Conservation (phyloP, 2,329 filamentous ascomycete species). For the Aspergillus awamori region DNA sequence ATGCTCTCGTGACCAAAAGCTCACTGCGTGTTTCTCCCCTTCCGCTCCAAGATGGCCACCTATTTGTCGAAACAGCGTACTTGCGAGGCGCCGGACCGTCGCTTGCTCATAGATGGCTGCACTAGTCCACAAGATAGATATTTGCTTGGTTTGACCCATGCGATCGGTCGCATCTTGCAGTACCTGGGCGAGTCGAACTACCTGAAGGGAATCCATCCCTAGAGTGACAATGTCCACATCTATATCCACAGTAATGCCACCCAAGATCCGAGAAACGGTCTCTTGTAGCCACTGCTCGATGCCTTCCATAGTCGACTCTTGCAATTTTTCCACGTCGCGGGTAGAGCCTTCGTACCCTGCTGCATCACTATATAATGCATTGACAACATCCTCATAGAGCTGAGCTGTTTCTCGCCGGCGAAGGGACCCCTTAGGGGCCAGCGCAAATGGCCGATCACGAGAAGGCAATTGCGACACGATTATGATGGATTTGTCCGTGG, state of each 20-base stretch:
- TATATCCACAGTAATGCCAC: not conserved
- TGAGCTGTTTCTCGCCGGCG: conserved; percentile 10
- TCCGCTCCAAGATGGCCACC: not conserved
- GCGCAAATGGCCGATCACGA: conserved; percentile 46
- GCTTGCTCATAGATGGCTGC: not conserved
- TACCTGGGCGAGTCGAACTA: not conserved
- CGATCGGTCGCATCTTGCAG: conserved; percentile 2
- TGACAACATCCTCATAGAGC: conserved; percentile 19
- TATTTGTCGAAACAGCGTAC: not conserved
- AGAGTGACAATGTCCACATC: conserved; percentile 12
- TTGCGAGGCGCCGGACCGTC: not conserved
- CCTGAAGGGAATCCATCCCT: conserved; percentile 21
- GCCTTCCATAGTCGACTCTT: not conserved
- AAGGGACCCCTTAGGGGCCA: conserved; percentile 46
- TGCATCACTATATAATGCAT: conserved; percentile 2
- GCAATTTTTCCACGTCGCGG: not conserved
- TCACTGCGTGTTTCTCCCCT: too few relatives aligned
- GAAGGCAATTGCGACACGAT: conserved; percentile 46
- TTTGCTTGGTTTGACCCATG: not conserved
- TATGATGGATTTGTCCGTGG: conserved; percentile 46
- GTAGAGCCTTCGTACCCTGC: too few relatives aligned
- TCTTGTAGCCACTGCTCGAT: not conserved
- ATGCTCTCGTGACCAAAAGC: not conserved
- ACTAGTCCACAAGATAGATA: not conserved
- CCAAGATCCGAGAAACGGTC: not conserved